Percentiles rank a stretch among this genome's conserved stretches.
Conservation (phyloP, 1,139 yeast genomes). For the Geotrichum aggregatum region DNA sequence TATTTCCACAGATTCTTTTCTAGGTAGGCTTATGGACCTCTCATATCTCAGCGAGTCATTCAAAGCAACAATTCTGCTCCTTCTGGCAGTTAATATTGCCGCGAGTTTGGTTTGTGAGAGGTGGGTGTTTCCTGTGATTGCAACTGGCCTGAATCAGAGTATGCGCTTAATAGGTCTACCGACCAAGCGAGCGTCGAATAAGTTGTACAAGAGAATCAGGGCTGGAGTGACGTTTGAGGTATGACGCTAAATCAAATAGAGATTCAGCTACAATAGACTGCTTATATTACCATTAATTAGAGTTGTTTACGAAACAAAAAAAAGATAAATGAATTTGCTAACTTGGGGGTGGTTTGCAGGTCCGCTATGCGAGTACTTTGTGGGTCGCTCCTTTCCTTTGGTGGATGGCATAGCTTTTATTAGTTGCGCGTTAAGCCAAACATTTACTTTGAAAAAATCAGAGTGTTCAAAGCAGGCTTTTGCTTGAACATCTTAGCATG, state of each 20-base stretch:
- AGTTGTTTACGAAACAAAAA: not conserved
- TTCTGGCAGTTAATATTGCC: conserved; percentile 51
- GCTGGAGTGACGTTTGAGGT: conserved; percentile 4
- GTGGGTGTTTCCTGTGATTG: conserved; percentile 36
- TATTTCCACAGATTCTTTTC: conserved; percentile 43
- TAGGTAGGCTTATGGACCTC: conserved; percentile 72
- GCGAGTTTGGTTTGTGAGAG: conserved; percentile 48
- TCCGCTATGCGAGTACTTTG: too few species aligned
- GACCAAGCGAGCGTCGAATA: conserved; percentile 18
- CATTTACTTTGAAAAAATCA: too few species aligned
- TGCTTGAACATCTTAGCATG: too few species aligned
- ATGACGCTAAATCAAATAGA: too few species aligned
- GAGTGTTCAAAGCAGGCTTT: too few species aligned
- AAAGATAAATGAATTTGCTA: not conserved
- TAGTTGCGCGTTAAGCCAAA: too few species aligned
- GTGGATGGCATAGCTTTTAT: too few species aligned
- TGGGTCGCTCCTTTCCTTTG: too few species aligned
- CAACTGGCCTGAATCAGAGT: conserved; percentile 34
- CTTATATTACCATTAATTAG: too few species aligned
- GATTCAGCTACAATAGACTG: too few species aligned
- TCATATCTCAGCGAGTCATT: conserved; percentile 55
- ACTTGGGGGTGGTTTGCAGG: too few species aligned
- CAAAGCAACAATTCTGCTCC: conserved; percentile 48
- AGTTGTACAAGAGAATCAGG: conserved; percentile 19
- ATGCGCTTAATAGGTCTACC: conserved; percentile 29